Evolutionary conservation across 1,284 basidiomycete species (phyloP).

Genomic region (Fomitopsis palustris): DNA sequence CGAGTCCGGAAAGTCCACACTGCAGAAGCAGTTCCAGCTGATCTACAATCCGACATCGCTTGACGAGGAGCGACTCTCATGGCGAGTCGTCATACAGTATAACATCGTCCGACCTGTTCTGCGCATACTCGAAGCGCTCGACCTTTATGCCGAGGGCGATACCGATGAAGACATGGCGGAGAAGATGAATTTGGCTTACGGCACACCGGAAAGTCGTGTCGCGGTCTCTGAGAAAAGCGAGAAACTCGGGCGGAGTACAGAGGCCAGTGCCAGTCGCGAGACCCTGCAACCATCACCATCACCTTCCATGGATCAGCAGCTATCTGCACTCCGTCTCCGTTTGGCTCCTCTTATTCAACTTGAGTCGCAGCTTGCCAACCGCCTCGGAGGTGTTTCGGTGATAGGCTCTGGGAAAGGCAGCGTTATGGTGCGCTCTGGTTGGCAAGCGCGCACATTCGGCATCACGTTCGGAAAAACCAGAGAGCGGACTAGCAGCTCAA

Average conservation of each 20-base stretch:
- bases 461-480: constrained; percentile 21
- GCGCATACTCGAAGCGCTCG: constrained; percentile 68
- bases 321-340: constrained; percentile 50
- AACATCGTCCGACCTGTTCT: constrained; percentile 76
- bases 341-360: constrained; percentile 57
- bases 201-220: constrained; percentile 10
- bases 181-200: constrained; percentile 1
- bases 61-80: constrained; percentile 74
- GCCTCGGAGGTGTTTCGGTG: constrained; percentile 66
- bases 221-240: constrained; percentile 3
- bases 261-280: not conserved
- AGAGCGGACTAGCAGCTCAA: constrained; percentile 19
- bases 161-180: constrained; percentile 35
- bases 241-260: not conserved
- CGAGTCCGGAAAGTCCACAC: constrained; percentile 78
- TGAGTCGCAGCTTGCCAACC: constrained; percentile 62
- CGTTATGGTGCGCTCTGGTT: constrained; percentile 74
- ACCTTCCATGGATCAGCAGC: constrained; percentile 32
- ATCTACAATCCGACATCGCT: constrained; percentile 77
- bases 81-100: constrained; percentile 81
- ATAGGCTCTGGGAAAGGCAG: constrained; percentile 69
- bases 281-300: constrained; percentile 15
- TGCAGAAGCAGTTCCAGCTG: constrained; percentile 84
- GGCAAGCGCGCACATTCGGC: constrained; percentile 66
- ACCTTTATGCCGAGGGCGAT: constrained; percentile 59